These are phyloP conservation scores for Colletotrichum salicis DNA, from an alignment of 2,329 filamentous ascomycete genomes.

Conservation along the genomic window DNA sequence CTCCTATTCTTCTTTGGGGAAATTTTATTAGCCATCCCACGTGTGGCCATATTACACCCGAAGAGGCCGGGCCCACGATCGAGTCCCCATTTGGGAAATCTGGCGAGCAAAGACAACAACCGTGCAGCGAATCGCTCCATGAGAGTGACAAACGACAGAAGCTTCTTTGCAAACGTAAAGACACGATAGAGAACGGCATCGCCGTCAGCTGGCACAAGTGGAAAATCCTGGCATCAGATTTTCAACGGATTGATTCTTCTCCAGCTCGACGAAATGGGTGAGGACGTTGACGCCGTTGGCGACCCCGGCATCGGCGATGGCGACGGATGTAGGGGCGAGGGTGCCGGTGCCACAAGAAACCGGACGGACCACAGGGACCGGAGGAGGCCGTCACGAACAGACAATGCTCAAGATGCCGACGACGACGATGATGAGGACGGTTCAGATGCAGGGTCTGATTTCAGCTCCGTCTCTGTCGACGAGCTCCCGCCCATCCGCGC, in stretches of 20 bases:
- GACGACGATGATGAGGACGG: constrained; percentile 39
- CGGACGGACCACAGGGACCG: constrained; percentile 21
- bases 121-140: not conserved
- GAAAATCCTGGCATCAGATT: not conserved
- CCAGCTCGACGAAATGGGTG: constrained; percentile 9
- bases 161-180: not conserved
- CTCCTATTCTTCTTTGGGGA: not conserved
- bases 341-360: not conserved
- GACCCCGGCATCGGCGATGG: constrained; percentile 28
- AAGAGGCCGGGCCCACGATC: constrained; percentile 3
- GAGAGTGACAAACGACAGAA: not conserved
- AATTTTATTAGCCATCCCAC: constrained; percentile 3
- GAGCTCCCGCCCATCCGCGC: constrained; percentile 46
- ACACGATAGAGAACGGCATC: not conserved
- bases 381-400: constrained; percentile 16
- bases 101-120: not conserved
- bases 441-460: constrained; percentile 44
- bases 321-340: constrained; percentile 3
- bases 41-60: constrained; percentile 2
- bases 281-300: constrained; percentile 22
- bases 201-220: not conserved
- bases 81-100: not conserved
- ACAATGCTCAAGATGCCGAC: not conserved
- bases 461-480: constrained; percentile 45
- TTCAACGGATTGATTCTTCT: too few relatives aligned